These are phyloP conservation scores for Hyaloscypha variabilis DNA, from an alignment of 495 filamentous ascomycete species.

Conservation along the genomic window DNA sequence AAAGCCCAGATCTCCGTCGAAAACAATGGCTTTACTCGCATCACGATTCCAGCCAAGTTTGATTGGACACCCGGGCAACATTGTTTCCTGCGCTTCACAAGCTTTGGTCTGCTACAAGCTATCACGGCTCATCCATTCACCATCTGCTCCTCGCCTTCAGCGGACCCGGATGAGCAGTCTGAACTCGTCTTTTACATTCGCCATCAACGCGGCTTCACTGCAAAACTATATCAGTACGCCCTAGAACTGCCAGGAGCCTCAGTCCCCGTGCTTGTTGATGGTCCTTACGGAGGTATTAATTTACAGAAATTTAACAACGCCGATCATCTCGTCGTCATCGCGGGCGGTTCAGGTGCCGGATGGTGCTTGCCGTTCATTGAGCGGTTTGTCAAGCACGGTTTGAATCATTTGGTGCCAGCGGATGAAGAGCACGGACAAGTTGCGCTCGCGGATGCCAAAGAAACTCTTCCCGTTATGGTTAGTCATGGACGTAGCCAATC, in stretches of 20 bases:
- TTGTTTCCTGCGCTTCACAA: slow-evolving; percentile 75
- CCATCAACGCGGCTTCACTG: slow-evolving; percentile 19
- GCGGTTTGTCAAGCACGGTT: too few species aligned
- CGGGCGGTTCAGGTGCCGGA: slow-evolving; percentile 58
- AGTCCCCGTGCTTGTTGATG: slow-evolving; percentile 73
- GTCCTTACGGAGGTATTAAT: slow-evolving; percentile 65
- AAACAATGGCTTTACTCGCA: slow-evolving; percentile 45
- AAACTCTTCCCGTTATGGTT: too few species aligned
- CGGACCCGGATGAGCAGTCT: too few species aligned
- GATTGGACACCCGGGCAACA: slow-evolving; percentile 77
- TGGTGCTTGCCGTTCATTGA: slow-evolving; percentile 49
- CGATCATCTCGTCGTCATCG: slow-evolving; percentile 43
- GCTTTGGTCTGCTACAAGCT: slow-evolving; percentile 63
- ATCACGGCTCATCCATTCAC: slow-evolving; percentile 78
- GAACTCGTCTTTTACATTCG: slow-evolving; percentile 17
- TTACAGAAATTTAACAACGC: too few species aligned
- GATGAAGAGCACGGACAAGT: too few species aligned
- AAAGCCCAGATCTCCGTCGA: slow-evolving; percentile 11
- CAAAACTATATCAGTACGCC: slow-evolving; percentile 61
- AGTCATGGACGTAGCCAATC: too few species aligned
- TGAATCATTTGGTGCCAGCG: too few species aligned
- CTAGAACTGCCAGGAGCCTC: too few species aligned
- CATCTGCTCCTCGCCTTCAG: slow-evolving; percentile 53
- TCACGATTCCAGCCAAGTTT: slow-evolving; percentile 40
- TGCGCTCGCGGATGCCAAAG: too few species aligned